Conservation (phyloP, 352 stramenopile species). For the Pythium brassicae region DNA sequence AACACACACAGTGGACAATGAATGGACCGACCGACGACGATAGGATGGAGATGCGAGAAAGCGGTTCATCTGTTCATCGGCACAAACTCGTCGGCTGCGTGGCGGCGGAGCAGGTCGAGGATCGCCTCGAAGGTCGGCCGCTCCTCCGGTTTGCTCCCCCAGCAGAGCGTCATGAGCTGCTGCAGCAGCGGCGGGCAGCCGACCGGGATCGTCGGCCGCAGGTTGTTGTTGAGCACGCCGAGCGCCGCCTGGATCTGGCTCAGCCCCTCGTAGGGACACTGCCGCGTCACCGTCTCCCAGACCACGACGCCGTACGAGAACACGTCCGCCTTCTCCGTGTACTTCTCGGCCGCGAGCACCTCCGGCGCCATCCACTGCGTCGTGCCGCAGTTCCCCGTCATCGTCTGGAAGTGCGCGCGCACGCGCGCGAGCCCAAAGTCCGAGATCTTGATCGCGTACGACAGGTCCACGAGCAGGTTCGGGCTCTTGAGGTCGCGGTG, state of each 20-base stretch:
- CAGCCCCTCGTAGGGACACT: conserved; percentile 90
- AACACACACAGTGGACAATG: no score
- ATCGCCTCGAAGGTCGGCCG: conserved; percentile 80
- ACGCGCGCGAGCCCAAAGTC: conserved; percentile 84
- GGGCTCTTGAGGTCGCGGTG: conserved; percentile 86
- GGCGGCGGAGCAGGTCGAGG: conserved; percentile 60
- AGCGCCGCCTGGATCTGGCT: conserved; percentile 87
- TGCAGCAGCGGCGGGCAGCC: conserved; percentile 75
- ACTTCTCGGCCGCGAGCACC: conserved; percentile 78
- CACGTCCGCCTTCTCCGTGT: conserved; percentile 86
- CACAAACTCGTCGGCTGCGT: conserved; percentile 14
- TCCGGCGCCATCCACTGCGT: conserved; percentile 87
- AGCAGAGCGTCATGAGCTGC: conserved; percentile 84
- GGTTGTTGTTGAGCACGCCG: conserved; percentile 84
- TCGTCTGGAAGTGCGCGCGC: conserved; percentile 82
- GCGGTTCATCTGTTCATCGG: conserved; percentile 10
- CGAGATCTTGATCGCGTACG: conserved; percentile 86
- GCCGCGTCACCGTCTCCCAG: conserved; percentile 86
- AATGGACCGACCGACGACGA: neutral
- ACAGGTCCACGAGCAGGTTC: conserved; percentile 75
- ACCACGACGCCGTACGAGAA: conserved; percentile 86
- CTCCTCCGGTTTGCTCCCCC: conserved; percentile 66
- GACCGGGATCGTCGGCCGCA: conserved; percentile 77
- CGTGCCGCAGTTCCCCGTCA: conserved; percentile 84
- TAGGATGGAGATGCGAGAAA: neutral